A percentile compares a stretch with the other conserved stretches of the same genome.
phyloP scores from a whole-genome alignment of 164 flowering plant genomes.

The Pachysandra terminalis region DNA sequence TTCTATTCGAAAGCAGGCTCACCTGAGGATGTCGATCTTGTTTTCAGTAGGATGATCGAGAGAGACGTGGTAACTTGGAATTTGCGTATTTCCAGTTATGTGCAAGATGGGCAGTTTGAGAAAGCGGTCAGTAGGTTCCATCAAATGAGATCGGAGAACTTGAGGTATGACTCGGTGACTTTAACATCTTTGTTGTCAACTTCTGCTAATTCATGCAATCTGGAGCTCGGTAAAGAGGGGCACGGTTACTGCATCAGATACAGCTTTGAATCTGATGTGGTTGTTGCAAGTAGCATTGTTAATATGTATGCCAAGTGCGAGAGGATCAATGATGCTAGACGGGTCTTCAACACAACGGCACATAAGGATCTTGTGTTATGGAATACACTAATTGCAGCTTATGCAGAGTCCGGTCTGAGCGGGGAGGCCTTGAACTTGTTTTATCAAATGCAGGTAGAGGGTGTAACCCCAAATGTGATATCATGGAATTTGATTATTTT shows the following conservation, averaged over 20 bases:
- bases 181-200: slow-evolving; percentile 49
- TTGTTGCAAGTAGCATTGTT: slow-evolving; percentile 50
- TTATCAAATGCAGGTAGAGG: slow-evolving; percentile 66
- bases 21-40: slow-evolving; percentile 52
- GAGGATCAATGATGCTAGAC: slow-evolving; percentile 37
- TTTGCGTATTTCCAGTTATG: slow-evolving; percentile 60
- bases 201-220: slow-evolving; percentile 31
- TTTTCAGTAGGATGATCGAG: slow-evolving; percentile 42
- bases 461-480: slow-evolving; percentile 44
- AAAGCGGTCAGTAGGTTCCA: slow-evolving; percentile 43
- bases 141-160: slow-evolving; percentile 43
- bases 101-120: slow-evolving; percentile 37
- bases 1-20: slow-evolving; percentile 60
- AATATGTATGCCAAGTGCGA: slow-evolving; percentile 65
- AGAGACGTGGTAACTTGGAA: slow-evolving; percentile 80
- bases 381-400: slow-evolving; percentile 59
- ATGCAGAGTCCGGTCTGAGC: slow-evolving; percentile 48
- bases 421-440: slow-evolving; percentile 69
- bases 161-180: slow-evolving; percentile 69
- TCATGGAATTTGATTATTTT: slow-evolving; percentile 66
- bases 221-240: slow-evolving; percentile 49
- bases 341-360: slow-evolving; percentile 39
- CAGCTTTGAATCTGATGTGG: slow-evolving; percentile 49
- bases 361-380: slow-evolving; percentile 54
- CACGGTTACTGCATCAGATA: slow-evolving; percentile 64